phyloP scores from a whole-genome alignment of 1,139 yeast genomes.

The Trichomonascaceae sp. region DNA sequence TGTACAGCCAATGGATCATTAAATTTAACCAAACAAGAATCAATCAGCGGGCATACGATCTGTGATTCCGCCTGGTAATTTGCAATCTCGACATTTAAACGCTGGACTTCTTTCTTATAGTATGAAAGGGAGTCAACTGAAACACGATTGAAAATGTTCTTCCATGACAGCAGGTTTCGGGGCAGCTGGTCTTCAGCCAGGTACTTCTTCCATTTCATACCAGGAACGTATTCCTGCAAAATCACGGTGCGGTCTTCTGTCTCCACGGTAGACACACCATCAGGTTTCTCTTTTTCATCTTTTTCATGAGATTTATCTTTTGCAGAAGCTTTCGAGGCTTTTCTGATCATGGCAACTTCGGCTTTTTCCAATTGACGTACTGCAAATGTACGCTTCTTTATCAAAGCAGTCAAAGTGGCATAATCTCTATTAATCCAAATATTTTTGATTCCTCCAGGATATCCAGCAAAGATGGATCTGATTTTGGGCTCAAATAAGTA shows the following conservation, averaged over 20 bases:
- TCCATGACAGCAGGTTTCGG: slow-evolving; percentile 6
- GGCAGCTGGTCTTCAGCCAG: slow-evolving; percentile 17
- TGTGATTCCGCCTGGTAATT: slow-evolving; percentile 18
- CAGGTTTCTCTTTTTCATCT: background rate
- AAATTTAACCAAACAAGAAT: slow-evolving; percentile 32
- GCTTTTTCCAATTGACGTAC: slow-evolving; percentile 21
- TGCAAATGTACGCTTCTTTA: slow-evolving; percentile 16
- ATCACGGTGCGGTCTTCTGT: background rate
- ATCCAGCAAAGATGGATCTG: slow-evolving; percentile 15
- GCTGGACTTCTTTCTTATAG: slow-evolving; percentile 23
- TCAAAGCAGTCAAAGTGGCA: slow-evolving; percentile 17
- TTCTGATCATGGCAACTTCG: slow-evolving; percentile 12
- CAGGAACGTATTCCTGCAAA: slow-evolving; percentile 15
- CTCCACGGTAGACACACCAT: background rate
- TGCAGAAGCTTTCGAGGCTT: background rate
- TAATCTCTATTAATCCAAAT: slow-evolving; percentile 31
- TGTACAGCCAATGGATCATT: slow-evolving; percentile 28
- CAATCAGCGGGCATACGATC: slow-evolving; percentile 17
- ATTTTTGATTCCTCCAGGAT: slow-evolving; percentile 24
- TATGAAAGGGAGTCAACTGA: slow-evolving; percentile 19
- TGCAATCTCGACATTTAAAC: slow-evolving; percentile 23
- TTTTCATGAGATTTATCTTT: background rate
- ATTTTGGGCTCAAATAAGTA: slow-evolving; percentile 16
- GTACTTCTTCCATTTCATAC: slow-evolving; percentile 24
- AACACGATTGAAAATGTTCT: background rate